phyloP scores from a whole-genome alignment of 2,329 filamentous ascomycete genomes.

The Ilyonectria destructans region DNA sequence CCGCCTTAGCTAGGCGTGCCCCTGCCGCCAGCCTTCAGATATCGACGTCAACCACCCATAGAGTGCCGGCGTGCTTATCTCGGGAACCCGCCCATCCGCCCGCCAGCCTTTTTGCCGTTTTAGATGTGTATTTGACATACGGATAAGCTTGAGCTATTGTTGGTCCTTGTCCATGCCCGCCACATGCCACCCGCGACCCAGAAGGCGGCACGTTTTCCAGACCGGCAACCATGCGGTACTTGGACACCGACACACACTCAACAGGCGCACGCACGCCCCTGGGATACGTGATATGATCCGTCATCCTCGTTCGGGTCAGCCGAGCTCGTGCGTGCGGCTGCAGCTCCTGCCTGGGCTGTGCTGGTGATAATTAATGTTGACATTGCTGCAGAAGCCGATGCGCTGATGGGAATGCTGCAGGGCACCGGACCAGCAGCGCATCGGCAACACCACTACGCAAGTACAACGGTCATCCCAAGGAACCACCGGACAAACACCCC shows the following conservation, averaged over 20 bases:
- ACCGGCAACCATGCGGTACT: neutral
- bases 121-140: constrained; percentile 30
- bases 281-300: constrained; percentile 32
- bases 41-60: constrained; percentile 19
- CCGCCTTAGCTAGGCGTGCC: constrained; percentile 23
- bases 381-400: constrained; percentile 14
- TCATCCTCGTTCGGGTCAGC: constrained; percentile 32
- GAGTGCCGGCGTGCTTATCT: constrained; percentile 24
- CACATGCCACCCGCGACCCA: constrained; percentile 6
- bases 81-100: constrained; percentile 29
- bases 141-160: constrained; percentile 11
- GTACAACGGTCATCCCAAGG: constrained; percentile 15
- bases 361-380: constrained; percentile 31
- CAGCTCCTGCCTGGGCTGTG: constrained; percentile 6
- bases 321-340: constrained; percentile 12
- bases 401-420: constrained; percentile 2
- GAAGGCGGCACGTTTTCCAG: constrained; percentile 1
- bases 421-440: constrained; percentile 37
- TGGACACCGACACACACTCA: constrained; percentile 1
- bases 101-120: constrained; percentile 10
- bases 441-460: constrained; percentile 31
- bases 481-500: constrained; percentile 20
- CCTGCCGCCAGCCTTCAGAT: constrained; percentile 26
- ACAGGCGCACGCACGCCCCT: constrained; percentile 16
- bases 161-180: constrained; percentile 5